Percentiles rank a stretch among this genome's conserved stretches.
phyloP scores from a whole-genome alignment of 2,329 filamentous ascomycete species.

The Cryphonectria radicalis region DNA sequence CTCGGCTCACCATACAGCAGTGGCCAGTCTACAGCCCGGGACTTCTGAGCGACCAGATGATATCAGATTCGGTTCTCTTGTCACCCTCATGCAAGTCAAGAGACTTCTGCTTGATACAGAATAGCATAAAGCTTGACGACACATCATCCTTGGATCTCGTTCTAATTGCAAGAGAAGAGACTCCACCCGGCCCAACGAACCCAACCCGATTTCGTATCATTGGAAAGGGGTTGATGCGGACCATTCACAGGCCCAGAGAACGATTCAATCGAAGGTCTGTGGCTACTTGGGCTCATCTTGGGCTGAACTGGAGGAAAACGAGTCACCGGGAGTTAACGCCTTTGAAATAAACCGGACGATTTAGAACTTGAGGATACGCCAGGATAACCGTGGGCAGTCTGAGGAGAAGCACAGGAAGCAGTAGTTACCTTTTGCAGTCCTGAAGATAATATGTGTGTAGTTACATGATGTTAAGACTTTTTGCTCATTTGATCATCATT shows the following conservation, averaged over 20 bases:
- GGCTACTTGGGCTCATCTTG: background rate
- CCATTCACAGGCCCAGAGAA: background rate
- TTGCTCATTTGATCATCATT: too few species aligned
- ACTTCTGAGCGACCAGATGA: too few species aligned
- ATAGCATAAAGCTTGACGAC: background rate
- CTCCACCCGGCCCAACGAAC: background rate
- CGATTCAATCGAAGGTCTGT: background rate
- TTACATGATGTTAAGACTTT: too few species aligned
- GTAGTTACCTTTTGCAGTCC: too few species aligned
- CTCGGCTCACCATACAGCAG: background rate
- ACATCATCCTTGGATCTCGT: background rate
- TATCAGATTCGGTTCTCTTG: background rate
- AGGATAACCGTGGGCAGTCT: too few species aligned
- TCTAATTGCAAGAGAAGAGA: background rate
- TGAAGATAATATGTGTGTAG: too few species aligned
- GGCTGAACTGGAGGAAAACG: background rate
- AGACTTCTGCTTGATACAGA: background rate
- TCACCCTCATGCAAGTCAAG: background rate
- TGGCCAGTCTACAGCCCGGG: background rate
- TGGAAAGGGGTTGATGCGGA: background rate
- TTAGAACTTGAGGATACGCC: too few species aligned
- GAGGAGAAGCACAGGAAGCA: too few species aligned
- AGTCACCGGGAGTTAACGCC: background rate
- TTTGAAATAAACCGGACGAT: too few species aligned
- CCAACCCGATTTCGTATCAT: background rate